phyloP scores from a whole-genome alignment of 305 asterid genomes.

The Fraxinus baroniana region DNA sequence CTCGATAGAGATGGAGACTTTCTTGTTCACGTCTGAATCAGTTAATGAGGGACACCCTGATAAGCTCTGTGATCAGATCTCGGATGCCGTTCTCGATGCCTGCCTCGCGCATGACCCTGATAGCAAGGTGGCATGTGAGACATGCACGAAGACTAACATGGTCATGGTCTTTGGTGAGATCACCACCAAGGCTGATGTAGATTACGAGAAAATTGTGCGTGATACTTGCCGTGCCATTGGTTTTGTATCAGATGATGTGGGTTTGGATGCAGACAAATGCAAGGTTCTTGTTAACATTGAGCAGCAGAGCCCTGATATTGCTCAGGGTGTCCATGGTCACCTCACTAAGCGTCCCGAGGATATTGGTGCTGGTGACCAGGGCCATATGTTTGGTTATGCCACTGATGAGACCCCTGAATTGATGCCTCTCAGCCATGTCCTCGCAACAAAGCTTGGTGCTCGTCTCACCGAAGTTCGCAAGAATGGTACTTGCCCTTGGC shows the following conservation, averaged over 20 bases:
- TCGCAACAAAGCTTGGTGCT: constrained; percentile 56
- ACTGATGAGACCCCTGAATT: constrained; percentile 55
- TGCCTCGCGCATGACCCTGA: constrained; percentile 64
- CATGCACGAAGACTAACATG: constrained; percentile 63
- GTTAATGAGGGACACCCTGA: constrained; percentile 72
- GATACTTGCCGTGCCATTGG: constrained; percentile 57
- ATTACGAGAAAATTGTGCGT: constrained; percentile 62
- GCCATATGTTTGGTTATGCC: constrained; percentile 59
- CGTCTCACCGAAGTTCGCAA: constrained; percentile 52
- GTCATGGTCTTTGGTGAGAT: constrained; percentile 67
- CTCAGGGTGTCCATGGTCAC: constrained; percentile 67
- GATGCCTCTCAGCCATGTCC: constrained; percentile 63
- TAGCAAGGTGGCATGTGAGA: constrained; percentile 68
- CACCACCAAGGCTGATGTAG: constrained; percentile 54
- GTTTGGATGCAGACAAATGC: constrained; percentile 58
- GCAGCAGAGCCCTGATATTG: constrained; percentile 55
- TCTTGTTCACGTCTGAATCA: constrained; percentile 62
- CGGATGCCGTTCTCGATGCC: constrained; percentile 64
- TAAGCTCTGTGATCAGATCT: constrained; percentile 65
- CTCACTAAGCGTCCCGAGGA: constrained; percentile 58
- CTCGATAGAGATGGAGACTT: constrained; percentile 42
- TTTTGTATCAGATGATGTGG: constrained; percentile 52
- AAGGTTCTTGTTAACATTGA: constrained; percentile 54
- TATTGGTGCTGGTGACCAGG: constrained; percentile 64
- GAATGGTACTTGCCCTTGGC: constrained; percentile 55